Evolutionary conservation across 2,329 filamentous ascomycete genomes (phyloP).

Genomic region (Metarhizium guizhouense): DNA sequence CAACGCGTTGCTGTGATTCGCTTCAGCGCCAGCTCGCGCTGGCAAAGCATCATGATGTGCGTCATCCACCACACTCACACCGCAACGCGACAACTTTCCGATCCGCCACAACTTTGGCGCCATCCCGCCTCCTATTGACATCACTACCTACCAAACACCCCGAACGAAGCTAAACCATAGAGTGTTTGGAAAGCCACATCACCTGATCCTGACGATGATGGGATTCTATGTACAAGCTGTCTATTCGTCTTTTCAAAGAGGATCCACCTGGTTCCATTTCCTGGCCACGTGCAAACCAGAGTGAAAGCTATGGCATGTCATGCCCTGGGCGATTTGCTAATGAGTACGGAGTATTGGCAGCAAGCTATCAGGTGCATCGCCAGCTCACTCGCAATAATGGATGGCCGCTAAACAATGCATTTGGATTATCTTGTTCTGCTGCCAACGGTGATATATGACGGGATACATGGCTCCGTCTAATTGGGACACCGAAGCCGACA

Average conservation of each 20-base stretch:
- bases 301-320: neutral
- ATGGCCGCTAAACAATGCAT: neutral
- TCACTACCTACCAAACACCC: neutral
- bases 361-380: neutral
- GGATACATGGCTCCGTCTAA: neutral
- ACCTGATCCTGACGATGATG: neutral
- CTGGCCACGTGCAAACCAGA: neutral
- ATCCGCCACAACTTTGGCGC: neutral
- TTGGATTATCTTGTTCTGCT: neutral
- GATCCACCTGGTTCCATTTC: neutral
- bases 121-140: slow-evolving; percentile 1
- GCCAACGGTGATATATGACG: neutral
- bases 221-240: neutral
- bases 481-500: neutral
- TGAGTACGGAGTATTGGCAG: neutral
- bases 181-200: neutral
- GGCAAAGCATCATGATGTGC: neutral
- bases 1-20: neutral
- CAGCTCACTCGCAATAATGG: neutral
- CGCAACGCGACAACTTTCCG: neutral
- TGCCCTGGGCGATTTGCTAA: neutral
- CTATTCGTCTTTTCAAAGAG: neutral
- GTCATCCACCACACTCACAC: neutral
- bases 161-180: neutral
- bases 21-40: neutral